Evolutionary conservation across 2,329 filamentous ascomycete genomes (phyloP).

Genomic region (Ceratocystis cubensis): DNA sequence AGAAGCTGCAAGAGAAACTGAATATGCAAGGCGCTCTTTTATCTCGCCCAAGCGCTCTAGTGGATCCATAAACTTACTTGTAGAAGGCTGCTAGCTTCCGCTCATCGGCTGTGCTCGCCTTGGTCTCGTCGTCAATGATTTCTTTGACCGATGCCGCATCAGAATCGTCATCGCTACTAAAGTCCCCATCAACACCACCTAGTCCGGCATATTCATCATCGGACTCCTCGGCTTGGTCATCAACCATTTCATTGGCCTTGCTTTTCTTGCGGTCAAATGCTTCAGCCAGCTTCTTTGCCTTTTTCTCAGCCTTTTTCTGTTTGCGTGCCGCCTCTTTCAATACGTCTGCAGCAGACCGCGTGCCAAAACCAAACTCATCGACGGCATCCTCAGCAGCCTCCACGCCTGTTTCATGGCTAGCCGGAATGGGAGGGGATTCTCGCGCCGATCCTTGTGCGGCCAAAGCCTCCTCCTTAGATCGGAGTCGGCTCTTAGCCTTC

Average conservation of each 20-base stretch:
- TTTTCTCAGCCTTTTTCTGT: slow-evolving; percentile 33
- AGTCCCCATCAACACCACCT: slow-evolving; percentile 80
- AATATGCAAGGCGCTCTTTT: too few species aligned
- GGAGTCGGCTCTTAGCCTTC: slow-evolving; percentile 28
- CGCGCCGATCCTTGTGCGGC: slow-evolving; percentile 29
- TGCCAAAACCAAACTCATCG: slow-evolving; percentile 30
- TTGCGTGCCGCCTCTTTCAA: slow-evolving; percentile 53
- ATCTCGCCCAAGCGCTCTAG: too few species aligned
- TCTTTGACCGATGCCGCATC: slow-evolving; percentile 59
- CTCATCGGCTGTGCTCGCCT: slow-evolving; percentile 50
- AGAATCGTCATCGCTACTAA: slow-evolving; percentile 53
- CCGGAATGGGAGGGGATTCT: slow-evolving; percentile 24
- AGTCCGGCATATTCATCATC: slow-evolving; percentile 96
- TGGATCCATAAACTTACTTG: slow-evolving; percentile 51
- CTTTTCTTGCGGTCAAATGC: slow-evolving; percentile 75
- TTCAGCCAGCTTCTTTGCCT: slow-evolving; percentile 27
- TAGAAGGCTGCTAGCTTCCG: slow-evolving; percentile 72
- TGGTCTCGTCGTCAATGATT: slow-evolving; percentile 66
- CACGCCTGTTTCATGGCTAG: slow-evolving; percentile 31
- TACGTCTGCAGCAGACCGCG: slow-evolving; percentile 48
- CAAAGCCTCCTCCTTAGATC: slow-evolving; percentile 31
- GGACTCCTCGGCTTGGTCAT: slow-evolving; percentile 92
- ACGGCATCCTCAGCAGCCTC: slow-evolving; percentile 24
- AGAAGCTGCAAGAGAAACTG: too few species aligned
- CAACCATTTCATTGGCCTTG: slow-evolving; percentile 72